These are phyloP conservation scores for Colletotrichum coccodes DNA, from an alignment of 2,329 filamentous ascomycete genomes.

Conservation along the genomic window DNA sequence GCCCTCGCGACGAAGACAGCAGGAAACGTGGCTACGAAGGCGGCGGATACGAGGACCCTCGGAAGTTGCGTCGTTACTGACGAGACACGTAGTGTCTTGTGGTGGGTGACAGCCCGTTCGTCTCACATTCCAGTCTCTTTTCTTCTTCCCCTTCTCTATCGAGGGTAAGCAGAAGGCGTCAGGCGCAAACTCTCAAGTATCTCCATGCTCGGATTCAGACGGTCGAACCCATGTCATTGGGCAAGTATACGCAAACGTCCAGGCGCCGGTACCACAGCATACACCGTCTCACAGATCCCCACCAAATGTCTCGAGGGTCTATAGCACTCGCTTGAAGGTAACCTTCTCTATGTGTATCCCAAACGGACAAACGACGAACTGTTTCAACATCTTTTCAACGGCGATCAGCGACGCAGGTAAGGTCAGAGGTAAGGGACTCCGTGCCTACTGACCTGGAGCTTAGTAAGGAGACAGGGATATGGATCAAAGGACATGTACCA, in stretches of 20 bases:
- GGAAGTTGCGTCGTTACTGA: conserved; percentile 74
- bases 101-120: conserved; percentile 49
- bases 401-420: conserved; percentile 55
- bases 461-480: conserved; percentile 19
- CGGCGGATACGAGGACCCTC: conserved; percentile 81
- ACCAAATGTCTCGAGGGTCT: neutral
- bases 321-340: conserved; percentile 30
- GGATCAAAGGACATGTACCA: conserved; percentile 28
- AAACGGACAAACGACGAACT: neutral
- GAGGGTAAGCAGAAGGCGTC: conserved; percentile 45
- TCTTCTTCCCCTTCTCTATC: conserved; percentile 46
- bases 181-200: conserved; percentile 3
- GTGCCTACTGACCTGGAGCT: conserved; percentile 47
- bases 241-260: neutral
- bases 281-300: neutral
- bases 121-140: conserved; percentile 35
- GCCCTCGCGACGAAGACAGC: conserved; percentile 67
- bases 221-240: neutral
- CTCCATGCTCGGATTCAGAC: neutral
- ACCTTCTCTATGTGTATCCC: conserved; percentile 11
- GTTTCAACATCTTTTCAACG: conserved; percentile 15
- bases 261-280: neutral
- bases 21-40: conserved; percentile 81
- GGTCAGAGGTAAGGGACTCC: conserved; percentile 65
- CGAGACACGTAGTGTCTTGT: conserved; percentile 49